A percentile compares a stretch with the other conserved stretches of the same genome.
phyloP scores from a whole-genome alignment of 148 eudicot species.

The Camellia sinensis region DNA sequence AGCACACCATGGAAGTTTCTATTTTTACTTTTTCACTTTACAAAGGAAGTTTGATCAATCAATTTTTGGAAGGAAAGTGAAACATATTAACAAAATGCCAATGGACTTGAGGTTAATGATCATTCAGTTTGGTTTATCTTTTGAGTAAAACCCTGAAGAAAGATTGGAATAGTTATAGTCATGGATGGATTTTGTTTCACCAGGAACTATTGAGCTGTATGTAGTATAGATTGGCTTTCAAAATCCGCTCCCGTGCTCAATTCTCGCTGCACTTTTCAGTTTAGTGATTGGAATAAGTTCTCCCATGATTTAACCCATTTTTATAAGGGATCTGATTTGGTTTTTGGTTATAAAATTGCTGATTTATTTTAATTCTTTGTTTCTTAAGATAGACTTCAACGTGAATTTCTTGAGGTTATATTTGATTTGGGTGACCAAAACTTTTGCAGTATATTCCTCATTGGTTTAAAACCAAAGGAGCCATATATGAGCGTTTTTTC shows the following conservation, averaged over 20 bases:
- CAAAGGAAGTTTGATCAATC: neutral
- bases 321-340: neutral
- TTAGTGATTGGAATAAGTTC: neutral
- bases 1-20: neutral
- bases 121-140: neutral
- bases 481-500: conserved; percentile 46
- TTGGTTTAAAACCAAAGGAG: conserved; percentile 40
- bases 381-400: neutral
- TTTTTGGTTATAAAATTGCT: neutral
- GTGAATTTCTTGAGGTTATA: neutral
- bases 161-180: too few relatives aligned
- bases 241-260: neutral
- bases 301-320: neutral
- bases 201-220: too few relatives aligned
- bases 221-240: neutral
- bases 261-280: neutral
- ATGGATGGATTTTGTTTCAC: too few relatives aligned
- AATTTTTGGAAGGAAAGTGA: neutral
- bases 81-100: neutral
- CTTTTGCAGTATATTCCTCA: conserved; percentile 64
- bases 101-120: neutral
- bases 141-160: neutral
- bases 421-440: conserved; percentile 17
- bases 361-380: neutral
- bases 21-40: too few relatives aligned